Evolutionary conservation across 1,139 yeast species (phyloP).

Genomic region (Lodderomyces parapsilosis): DNA sequence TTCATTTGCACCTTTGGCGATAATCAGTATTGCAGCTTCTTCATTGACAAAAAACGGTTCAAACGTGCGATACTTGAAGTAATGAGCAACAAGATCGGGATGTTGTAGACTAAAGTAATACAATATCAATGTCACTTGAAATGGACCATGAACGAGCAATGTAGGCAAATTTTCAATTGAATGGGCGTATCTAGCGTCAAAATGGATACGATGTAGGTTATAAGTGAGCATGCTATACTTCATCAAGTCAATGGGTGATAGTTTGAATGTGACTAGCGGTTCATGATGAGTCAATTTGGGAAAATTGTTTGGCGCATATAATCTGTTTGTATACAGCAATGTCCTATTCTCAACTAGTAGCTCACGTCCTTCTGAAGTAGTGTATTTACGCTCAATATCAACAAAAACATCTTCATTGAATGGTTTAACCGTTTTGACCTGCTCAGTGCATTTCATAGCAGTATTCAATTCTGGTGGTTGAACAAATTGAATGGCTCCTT

Average conservation of each 20-base stretch:
- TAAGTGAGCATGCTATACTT: conserved; percentile 73
- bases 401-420: conserved; percentile 43
- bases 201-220: conserved; percentile 83
- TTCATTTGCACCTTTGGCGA: not conserved
- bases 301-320: conserved; percentile 13
- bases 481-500: conserved; percentile 57
- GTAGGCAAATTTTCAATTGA: conserved; percentile 58
- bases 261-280: not conserved
- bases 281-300: not conserved
- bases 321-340: conserved; percentile 36
- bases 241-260: conserved; percentile 14
- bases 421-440: conserved; percentile 31
- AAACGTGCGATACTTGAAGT: conserved; percentile 48
- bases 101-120: conserved; percentile 40
- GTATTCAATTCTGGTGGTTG: conserved; percentile 9
- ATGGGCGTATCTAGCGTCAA: conserved; percentile 54
- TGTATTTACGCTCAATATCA: conserved; percentile 39
- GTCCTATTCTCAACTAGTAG: conserved; percentile 30
- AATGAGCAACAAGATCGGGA: conserved; percentile 18
- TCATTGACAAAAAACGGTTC: conserved; percentile 32
- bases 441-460: conserved; percentile 41
- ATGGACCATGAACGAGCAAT: conserved; percentile 79
- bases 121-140: conserved; percentile 58
- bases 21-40: conserved; percentile 10
- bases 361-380: conserved; percentile 5